Base-by-base conservation (phyloP, 1,284 basidiomycete species). In the Sporisorium iseilematis-ciliati region DNA sequence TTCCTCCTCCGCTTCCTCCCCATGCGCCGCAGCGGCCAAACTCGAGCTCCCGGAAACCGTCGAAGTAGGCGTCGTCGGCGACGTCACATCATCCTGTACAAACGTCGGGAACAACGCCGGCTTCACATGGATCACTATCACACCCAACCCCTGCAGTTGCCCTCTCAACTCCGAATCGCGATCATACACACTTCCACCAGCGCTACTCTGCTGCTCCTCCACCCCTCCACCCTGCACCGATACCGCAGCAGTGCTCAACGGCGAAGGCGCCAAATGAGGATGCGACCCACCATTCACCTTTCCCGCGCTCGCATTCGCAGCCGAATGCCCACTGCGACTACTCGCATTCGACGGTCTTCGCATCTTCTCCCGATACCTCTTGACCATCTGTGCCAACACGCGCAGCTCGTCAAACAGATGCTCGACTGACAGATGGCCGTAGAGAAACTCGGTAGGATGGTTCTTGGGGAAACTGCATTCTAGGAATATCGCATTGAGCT, bases 111-210 rank as follows among this genome's bases (percentile, higher is more conserved):
- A 82, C 12, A 82, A 52, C 1, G 79, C 77, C 5, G 78, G 75
- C 48, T 82, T 82, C 59, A 82, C 80, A 49, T 82, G 81, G 42
- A 81, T 79, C 29, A 82, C 68, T 33, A 82, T 66, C 4, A 82
- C 71, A 2, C 60, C 65, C 14, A 82, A 50, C 3, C 81, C 81
- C 7, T 57, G 25, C 21, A 82, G 57, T 26, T 69, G 68, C 1
- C 67, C 71, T 1, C 54, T 33, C 11, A 80, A 48, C 20, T 79
- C 80, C 7, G 51, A 64, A 43, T 81, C 72, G 4, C 40, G 40
- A 46, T 82, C 79, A 33, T 80, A 76, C 40, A 81, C 77, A 20
- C 72, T 55, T 7, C 46, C 10, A 4, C 46, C 46, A n/a, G 46
- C 26, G 5, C 31, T 10, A 11, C n/a, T n/a, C 26, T 55, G 42